Conservation (phyloP, 305 asterid species). For the Rubia balearica region DNA sequence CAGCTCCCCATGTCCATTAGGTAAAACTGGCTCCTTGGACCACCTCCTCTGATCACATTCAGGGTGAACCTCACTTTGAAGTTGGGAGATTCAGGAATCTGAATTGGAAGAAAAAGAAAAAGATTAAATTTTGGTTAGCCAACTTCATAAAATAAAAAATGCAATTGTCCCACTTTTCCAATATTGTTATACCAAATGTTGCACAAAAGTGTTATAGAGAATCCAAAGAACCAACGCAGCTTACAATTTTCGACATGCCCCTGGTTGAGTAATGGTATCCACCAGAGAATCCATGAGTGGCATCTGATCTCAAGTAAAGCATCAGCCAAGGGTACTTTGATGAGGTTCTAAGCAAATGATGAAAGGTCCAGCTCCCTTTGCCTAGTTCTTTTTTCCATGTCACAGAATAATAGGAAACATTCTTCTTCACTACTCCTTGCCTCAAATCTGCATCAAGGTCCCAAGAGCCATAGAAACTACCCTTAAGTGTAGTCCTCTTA, state of each 20-base stretch:
- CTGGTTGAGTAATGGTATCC: conserved; percentile 72
- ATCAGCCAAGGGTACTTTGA: conserved; percentile 68
- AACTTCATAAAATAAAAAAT: background rate
- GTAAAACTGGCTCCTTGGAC: conserved; percentile 64
- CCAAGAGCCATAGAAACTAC: conserved; percentile 75
- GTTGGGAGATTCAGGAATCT: conserved; percentile 71
- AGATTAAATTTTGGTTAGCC: background rate
- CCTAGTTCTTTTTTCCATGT: conserved; percentile 68
- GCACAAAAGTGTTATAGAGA: background rate
- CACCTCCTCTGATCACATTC: conserved; percentile 55
- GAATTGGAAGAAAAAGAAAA: conserved; percentile 12
- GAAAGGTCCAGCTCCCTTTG: conserved; percentile 64
- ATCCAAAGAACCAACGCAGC: conserved; percentile 13
- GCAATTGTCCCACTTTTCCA: too few relatives aligned
- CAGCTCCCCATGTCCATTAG: conserved; percentile 73
- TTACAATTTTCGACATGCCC: conserved; percentile 63
- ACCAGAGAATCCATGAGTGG: conserved; percentile 59
- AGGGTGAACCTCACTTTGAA: conserved; percentile 55
- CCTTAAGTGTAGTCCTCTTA: conserved; percentile 34
- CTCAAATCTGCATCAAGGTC: conserved; percentile 40
- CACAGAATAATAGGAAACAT: conserved; percentile 48
- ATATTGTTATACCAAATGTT: background rate
- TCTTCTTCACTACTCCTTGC: conserved; percentile 17
- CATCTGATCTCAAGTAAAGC: conserved; percentile 73
- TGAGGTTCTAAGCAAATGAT: conserved; percentile 59